Evolutionary conservation across 441 rosid species (phyloP).

Genomic region (Macaranga tanarius): DNA sequence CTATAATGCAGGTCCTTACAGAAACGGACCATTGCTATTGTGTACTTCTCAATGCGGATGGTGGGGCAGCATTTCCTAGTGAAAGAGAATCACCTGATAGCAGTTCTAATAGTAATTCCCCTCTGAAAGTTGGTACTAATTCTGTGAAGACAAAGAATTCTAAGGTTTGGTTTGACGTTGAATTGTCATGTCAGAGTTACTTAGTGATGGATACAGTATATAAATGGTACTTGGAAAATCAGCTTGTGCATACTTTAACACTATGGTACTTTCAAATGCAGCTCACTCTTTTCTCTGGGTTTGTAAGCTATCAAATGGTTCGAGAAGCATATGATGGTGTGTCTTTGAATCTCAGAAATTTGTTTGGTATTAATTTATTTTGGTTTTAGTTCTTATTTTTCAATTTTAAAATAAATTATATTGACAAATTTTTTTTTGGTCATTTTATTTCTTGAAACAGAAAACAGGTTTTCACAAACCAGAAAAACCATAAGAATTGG

Average conservation of each 20-base stretch:
- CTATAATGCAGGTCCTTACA: constrained; percentile 64
- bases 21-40: constrained; percentile 89
- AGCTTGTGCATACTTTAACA: constrained; percentile 22
- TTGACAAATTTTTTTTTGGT: too few relatives aligned
- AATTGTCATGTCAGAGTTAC: constrained; percentile 18
- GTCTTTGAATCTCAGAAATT: constrained; percentile 1
- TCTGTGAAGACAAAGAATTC: constrained; percentile 48
- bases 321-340: constrained; percentile 94
- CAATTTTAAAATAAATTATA: too few relatives aligned
- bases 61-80: constrained; percentile 90
- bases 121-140: constrained; percentile 31
- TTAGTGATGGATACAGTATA: constrained; percentile 4
- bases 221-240: background rate
- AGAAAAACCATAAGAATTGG: too few relatives aligned
- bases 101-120: constrained; percentile 41
- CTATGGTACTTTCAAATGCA: constrained; percentile 47
- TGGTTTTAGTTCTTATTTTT: too few relatives aligned
- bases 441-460: too few relatives aligned
- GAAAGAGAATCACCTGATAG: constrained; percentile 42
- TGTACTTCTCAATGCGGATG: constrained; percentile 88
- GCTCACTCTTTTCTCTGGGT: constrained; percentile 98
- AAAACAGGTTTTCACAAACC: too few relatives aligned
- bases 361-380: too few relatives aligned
- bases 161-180: constrained; percentile 51
- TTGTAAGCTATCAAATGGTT: constrained; percentile 98